Base-by-base conservation (phyloP, 2,329 filamentous ascomycete genomes). In the Neofusicoccum cordaticola region DNA sequence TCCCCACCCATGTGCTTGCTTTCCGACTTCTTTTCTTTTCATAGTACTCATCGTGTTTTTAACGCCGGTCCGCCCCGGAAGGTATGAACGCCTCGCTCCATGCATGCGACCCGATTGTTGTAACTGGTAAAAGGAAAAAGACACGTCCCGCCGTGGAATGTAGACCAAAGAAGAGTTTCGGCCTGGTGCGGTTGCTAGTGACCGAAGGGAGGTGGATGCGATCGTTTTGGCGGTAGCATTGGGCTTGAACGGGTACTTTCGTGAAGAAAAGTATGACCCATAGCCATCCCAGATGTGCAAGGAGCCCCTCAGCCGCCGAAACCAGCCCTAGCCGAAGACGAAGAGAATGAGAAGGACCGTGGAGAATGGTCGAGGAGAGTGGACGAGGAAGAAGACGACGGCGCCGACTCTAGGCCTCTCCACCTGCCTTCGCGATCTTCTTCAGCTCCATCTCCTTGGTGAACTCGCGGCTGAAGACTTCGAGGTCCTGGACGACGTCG, bases 391-490 rank as follows among this genome's bases (percentile, higher is more conserved):
- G 27, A 31, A 31, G 27, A 31, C 1, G 27, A 31, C 27, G 6
- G 5, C 4, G 27, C 27, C 6, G 5, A 31, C 4, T 31, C 27
- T 22, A 65, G 47, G 63, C 63, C 52, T 65, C 63, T n/a, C 63
- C 63, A 17, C 63, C 63, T 4, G 63, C 63, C 63, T 65, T 79
- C 53, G 80, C 91, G 85, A 96, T 94, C 79, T 93, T 93, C 72
- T 92, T 88, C 71, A 96, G 81, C 78, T 96, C 92, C 80, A 88
- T 95, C 78, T 98, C 94, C 73, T 94, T 93, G 19, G 91, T 96
- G 77, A 98, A 97, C 74, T 96, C 92, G 68, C 91, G 88, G 68
- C 90, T 90, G 66, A 99, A 82, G 68, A 88, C 88, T 64, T 89
- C 89, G 63, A 97, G 86, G 69, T 96, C 89, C 66, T 88, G 85